Percentiles rank a stretch among this genome's conserved stretches.
Conservation (phyloP, 768 basidiomycete genomes). For the Amanita subjunquillea region DNA sequence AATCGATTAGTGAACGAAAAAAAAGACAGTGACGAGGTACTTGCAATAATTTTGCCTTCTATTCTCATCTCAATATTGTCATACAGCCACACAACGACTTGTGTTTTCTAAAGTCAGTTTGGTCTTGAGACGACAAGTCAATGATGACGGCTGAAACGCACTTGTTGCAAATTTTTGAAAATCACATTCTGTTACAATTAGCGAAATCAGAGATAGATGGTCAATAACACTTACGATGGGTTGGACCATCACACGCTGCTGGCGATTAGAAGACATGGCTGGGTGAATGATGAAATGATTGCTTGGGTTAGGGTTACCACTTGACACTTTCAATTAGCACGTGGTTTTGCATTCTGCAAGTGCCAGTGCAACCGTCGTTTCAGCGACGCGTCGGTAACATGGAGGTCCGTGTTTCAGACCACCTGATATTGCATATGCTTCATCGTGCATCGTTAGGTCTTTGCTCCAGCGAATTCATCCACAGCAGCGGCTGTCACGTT, state of each 20-base stretch:
- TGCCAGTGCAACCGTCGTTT: background rate
- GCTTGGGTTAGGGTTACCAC: conserved; percentile 16
- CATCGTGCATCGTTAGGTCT: conserved; percentile 27
- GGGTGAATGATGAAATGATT: conserved; percentile 8
- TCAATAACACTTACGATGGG: conserved; percentile 71
- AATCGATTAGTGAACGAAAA: conserved; percentile 5
- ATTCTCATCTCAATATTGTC: conserved; percentile 96
- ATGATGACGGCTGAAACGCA: conserved; percentile 14
- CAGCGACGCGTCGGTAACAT: conserved; percentile 19
- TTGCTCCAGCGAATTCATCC: conserved; percentile 77
- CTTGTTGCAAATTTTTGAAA: conserved; percentile 95
- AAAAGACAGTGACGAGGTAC: conserved; percentile 21
- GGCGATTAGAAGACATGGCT: conserved; percentile 75
- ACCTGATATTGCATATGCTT: too few species aligned
- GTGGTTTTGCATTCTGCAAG: conserved; percentile 9
- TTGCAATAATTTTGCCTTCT: conserved; percentile 90
- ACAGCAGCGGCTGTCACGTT: conserved; percentile 98
- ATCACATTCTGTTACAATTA: conserved; percentile 68
- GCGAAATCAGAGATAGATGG: background rate
- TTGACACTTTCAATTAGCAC: conserved; percentile 8
- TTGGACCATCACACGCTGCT: conserved; percentile 98
- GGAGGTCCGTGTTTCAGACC: conserved; percentile 13
- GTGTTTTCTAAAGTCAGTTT: conserved; percentile 47
- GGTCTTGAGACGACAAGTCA: conserved; percentile 4
- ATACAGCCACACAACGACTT: conserved; percentile 90